A percentile compares a stretch with the other conserved stretches of the same genome.
phyloP scores from a whole-genome alignment of 2,329 filamentous ascomycete genomes.

The Hortaea sp. region DNA sequence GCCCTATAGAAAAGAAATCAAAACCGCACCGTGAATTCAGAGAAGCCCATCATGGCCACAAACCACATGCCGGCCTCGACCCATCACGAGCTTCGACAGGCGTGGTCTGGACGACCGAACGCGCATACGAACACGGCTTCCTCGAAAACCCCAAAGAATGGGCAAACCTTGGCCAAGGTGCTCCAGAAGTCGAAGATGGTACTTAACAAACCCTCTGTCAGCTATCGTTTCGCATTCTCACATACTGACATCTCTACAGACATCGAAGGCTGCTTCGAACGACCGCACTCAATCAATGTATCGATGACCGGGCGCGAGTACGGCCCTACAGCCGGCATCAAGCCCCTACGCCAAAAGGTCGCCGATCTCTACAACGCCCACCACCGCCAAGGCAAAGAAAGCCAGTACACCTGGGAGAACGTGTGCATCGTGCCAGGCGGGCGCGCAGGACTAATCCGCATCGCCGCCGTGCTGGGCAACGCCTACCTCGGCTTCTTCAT shows the following conservation, averaged over 20 bases:
- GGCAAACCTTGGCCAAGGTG: constrained; percentile 92
- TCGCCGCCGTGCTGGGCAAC: constrained; percentile 87
- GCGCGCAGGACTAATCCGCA: constrained; percentile 83
- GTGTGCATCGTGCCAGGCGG: constrained; percentile 93
- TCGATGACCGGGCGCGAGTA: constrained; percentile 76
- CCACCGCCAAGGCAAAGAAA: constrained; percentile 76
- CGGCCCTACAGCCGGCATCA: constrained; percentile 85
- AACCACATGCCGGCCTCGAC: constrained; percentile 83
- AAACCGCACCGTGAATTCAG: constrained; percentile 80
- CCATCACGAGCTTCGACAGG: constrained; percentile 80
- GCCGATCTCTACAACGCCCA: constrained; percentile 88
- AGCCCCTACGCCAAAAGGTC: constrained; percentile 77
- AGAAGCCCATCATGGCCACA: constrained; percentile 79
- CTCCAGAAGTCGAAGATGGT: constrained; percentile 77
- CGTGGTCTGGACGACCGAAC: constrained; percentile 86
- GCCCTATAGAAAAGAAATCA: constrained; percentile 59
- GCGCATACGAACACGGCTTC: constrained; percentile 81
- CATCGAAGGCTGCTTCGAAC: constrained; percentile 77
- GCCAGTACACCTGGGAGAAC: constrained; percentile 94
- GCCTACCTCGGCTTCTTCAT: constrained; percentile 71
- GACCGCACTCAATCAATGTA: constrained; percentile 70
- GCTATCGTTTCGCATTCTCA: constrained; percentile 27
- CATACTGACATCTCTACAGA: constrained; percentile 40
- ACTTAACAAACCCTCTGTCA: constrained; percentile 38
- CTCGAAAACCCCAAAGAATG: constrained; percentile 67